phyloP scores from a whole-genome alignment of 257 asterid genomes.

The Capsicum chinense region DNA sequence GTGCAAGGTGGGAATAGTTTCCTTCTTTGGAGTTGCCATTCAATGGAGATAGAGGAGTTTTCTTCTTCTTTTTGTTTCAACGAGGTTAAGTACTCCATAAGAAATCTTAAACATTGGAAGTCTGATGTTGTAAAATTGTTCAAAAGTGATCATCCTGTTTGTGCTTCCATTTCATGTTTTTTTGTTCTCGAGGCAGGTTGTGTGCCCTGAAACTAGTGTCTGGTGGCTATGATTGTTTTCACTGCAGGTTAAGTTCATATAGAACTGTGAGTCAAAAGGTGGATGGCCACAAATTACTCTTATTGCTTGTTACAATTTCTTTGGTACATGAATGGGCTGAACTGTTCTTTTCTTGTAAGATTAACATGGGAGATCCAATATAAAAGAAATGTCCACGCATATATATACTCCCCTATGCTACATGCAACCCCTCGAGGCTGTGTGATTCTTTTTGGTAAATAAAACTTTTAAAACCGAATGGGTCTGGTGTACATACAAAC shows the following conservation, averaged over 20 bases:
- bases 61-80: conserved; percentile 11
- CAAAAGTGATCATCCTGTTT: conserved; percentile 18
- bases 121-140: conserved; percentile 21
- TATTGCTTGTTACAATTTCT: not conserved
- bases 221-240: conserved; percentile 26
- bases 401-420: not conserved
- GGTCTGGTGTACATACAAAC: not conserved
- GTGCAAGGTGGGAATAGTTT: conserved; percentile 18
- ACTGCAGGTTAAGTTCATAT: conserved; percentile 9
- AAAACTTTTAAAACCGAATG: not conserved
- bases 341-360: not conserved
- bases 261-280: conserved; percentile 5
- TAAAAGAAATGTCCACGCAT: not conserved
- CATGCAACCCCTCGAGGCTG: not conserved
- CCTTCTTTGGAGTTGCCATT: conserved; percentile 15
- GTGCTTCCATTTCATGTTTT: conserved; percentile 19
- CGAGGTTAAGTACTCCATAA: conserved; percentile 14
- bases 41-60: conserved; percentile 10
- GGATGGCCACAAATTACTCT: not conserved
- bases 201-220: not conserved
- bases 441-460: not conserved
- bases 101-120: conserved; percentile 22
- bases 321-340: conserved; percentile 22
- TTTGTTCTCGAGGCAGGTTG: conserved; percentile 14
- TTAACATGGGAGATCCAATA: not conserved